Evolutionary conservation across 1,139 yeast species (phyloP), one percentile per base, ranked within the genome.

Genomic region (Candida pseudocylindracea): DNA sequence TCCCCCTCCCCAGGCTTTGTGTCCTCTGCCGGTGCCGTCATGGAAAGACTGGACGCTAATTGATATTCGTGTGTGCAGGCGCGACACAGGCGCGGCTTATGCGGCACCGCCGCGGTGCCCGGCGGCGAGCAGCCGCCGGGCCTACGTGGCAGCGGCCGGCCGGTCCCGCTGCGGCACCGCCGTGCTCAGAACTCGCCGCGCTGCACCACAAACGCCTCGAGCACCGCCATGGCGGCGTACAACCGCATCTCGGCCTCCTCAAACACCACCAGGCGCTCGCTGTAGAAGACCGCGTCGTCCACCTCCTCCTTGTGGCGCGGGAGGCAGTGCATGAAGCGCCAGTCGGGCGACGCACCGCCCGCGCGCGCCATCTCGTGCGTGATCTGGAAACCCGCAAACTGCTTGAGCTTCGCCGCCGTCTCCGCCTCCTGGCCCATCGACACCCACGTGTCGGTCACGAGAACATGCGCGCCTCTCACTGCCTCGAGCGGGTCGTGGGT

Each of bases 361-460:
- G 48, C 48, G 7, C 45, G 36, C 25, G 78, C 67, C 60, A 85
- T 60, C 29, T 70, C 71, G 27, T 59, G 52, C 28, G 83, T 73
- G 38, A 88, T 74, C 54, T 81, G 94, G 60, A 72, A 88, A 2
- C 93, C 93, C 7, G 60, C 63, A 50, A 88, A 88, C 53, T 81
- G 88, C 47, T 72, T 60, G 43, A 88, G 57, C 40, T 85, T 79
- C 37, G 62, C 58, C 31, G 51, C 60, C 42, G 71, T 78, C 50
- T 85, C 88, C 7, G 65, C 55, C 51, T 88, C 98, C 57, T 88
- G 88, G 37, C 98, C 98, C 98, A 88, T 88, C 1, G 96, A 85
- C 28, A 88, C 72, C 73, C 93, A 88, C 4, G 98, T 88, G 45
- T 88, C 98, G n/a, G 98, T 88, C 33, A 88, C 98, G 15, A 88